Evolutionary conservation across 2,329 filamentous ascomycete genomes (phyloP), one percentile per base, ranked within the genome.

Genomic region (Colletotrichum cuscutae): DNA sequence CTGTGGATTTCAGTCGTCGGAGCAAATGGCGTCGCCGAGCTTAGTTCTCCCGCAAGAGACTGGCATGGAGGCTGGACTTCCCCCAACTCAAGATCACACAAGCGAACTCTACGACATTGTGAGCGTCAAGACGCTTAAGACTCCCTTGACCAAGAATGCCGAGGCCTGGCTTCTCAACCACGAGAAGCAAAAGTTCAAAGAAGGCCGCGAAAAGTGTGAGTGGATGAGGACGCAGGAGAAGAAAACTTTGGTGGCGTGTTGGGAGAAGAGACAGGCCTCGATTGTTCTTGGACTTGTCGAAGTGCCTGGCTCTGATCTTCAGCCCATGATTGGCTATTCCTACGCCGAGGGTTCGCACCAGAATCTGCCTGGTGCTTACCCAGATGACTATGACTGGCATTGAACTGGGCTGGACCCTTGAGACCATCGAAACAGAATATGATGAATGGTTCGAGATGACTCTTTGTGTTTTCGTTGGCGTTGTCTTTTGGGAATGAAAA

Each of bases 261-360:
- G 69, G 69, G 54, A 42, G n/a, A 68, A 52, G 52, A 28, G 65
- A 28, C 52, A 59, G 22, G 52, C 69, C 2, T 24, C 75, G 1
- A 74, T 75, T 58, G 64, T 75, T 30, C 61, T 77, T 3, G 74
- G 74, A 2, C 76, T 77, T 5, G 46, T 74, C 5, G 37, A 63
- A 3, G 69, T 72, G n/a, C 69, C 69, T 5, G 28, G 22, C 1
- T 52, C 65, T 15, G 28, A 58, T 2, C 12, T 56, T 19, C 69
- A 72, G 58, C 37, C 69, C 1, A n/a, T 46, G 1, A 37, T 72
- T 11, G 57, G 69, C 0, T 7, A 37, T 19, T 24, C 30, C 0
- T 28, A 52, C 9, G 13, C 35, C 3, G 32, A 63, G 2, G 69
- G 69, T 11, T 72, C 69, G 15, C 69, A 72, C 22, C 24, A 54